Evolutionary conservation across 495 filamentous ascomycete genomes (phyloP).

Genomic region (Annulohypoxylon stygium): DNA sequence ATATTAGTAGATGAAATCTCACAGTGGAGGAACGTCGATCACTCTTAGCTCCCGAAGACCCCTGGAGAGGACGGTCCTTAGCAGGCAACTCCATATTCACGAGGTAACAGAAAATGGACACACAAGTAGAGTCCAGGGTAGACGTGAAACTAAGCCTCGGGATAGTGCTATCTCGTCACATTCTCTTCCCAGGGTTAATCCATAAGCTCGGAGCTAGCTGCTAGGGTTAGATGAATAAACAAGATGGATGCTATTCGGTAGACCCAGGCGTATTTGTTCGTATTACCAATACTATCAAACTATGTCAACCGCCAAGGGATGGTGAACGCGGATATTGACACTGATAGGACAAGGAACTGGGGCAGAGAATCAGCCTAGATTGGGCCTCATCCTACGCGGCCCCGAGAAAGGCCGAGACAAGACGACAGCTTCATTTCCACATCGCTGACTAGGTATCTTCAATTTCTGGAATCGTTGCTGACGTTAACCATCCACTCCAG

Average conservation of each 20-base stretch:
- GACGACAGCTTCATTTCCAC: conserved; percentile 11
- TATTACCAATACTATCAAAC: conserved; percentile 4
- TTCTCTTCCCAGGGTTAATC: neutral
- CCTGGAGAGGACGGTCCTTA: neutral
- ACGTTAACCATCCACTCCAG: neutral
- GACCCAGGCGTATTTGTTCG: neutral
- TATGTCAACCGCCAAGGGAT: conserved; percentile 16
- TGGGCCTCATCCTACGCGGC: conserved; percentile 5
- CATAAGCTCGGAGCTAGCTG: conserved; percentile 1
- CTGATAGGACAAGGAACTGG: conserved; percentile 21
- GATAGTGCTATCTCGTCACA: conserved; percentile 7
- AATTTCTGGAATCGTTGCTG: neutral
- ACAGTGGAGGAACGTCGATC: neutral
- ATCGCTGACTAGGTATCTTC: neutral
- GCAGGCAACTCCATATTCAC: conserved; percentile 8
- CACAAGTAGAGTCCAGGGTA: neutral
- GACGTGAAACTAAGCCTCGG: neutral
- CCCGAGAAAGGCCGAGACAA: conserved; percentile 19
- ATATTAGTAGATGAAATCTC: neutral
- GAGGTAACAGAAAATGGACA: neutral
- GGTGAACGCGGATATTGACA: neutral
- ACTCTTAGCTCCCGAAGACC: neutral
- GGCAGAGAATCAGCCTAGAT: conserved; percentile 9
- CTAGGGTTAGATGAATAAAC: conserved; percentile 13
- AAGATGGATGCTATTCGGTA: neutral